Conservation (phyloP, 805 yeast genomes). For the Hanseniaspora guilliermondii region DNA sequence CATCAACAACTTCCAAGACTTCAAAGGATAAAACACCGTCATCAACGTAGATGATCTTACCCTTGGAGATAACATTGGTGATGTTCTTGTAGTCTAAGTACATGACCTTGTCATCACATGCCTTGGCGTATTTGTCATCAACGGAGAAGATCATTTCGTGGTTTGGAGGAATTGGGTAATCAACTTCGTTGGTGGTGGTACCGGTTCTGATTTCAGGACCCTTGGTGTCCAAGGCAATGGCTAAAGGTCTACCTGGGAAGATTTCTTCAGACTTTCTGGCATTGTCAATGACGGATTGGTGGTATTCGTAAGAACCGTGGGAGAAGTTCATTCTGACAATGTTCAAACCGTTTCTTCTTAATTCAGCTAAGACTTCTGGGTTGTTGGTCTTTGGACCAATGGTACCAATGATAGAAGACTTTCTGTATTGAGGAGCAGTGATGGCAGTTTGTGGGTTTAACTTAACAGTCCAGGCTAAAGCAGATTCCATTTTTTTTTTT, state of each 20-base stretch:
- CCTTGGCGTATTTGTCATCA: constrained; percentile 60
- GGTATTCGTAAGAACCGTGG: constrained; percentile 96
- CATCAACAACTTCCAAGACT: constrained; percentile 74
- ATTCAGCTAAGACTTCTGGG: constrained; percentile 67
- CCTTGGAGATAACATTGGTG: constrained; percentile 79
- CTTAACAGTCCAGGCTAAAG: constrained; percentile 70
- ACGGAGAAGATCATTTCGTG: constrained; percentile 92
- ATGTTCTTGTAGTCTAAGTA: constrained; percentile 91
- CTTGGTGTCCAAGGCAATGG: constrained; percentile 96
- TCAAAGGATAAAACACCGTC: constrained; percentile 96
- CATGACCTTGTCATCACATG: constrained; percentile 71
- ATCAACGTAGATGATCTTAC: constrained; percentile 87
- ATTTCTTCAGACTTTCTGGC: constrained; percentile 86
- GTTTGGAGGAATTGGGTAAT: constrained; percentile 69
- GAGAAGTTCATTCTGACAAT: constrained; percentile 98
- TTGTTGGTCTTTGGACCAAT: constrained; percentile 96
- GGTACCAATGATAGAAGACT: constrained; percentile 95
- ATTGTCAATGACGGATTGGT: constrained; percentile 91
- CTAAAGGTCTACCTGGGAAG: constrained; percentile 91
- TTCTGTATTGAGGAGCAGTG: constrained; percentile 59
- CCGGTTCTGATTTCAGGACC: constrained; percentile 99
- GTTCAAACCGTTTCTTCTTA: constrained; percentile 95
- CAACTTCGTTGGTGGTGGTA: constrained; percentile 67
- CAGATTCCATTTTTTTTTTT: constrained; percentile 35
- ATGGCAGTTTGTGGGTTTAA: constrained; percentile 66